A percentile compares a stretch with the other conserved stretches of the same genome.
Conservation (phyloP, 345 rosid genomes). For the Hibiscus syriacus region DNA sequence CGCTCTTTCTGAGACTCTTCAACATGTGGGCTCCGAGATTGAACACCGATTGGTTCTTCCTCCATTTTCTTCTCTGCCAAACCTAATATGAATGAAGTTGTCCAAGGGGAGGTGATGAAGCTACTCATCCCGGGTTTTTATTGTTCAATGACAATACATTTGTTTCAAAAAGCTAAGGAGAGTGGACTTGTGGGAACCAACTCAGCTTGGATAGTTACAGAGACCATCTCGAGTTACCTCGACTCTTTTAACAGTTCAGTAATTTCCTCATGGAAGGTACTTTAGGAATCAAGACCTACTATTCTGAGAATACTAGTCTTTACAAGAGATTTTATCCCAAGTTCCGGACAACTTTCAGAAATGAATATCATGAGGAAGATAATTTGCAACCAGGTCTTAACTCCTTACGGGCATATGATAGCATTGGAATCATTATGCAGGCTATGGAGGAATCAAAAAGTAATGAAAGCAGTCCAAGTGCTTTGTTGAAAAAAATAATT, state of each 20-base stretch:
- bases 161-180: conserved; percentile 36
- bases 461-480: neutral
- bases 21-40: conserved; percentile 23
- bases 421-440: conserved; percentile 17
- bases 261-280: conserved; percentile 38
- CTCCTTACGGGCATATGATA: conserved; percentile 36
- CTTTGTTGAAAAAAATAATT: conserved; percentile 15
- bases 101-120: conserved; percentile 21
- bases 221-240: conserved; percentile 21
- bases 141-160: conserved; percentile 28
- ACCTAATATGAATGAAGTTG: conserved; percentile 8
- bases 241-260: conserved; percentile 32
- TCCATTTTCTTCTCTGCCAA: conserved; percentile 19
- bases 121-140: conserved; percentile 29
- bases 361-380: conserved; percentile 21
- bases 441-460: conserved; percentile 7
- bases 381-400: conserved; percentile 26
- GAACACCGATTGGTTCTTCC: conserved; percentile 35
- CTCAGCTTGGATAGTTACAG: conserved; percentile 40
- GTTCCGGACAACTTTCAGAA: conserved; percentile 17
- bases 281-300: conserved; percentile 32
- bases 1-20: conserved; percentile 23
- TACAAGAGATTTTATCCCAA: conserved; percentile 18
- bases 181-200: conserved; percentile 31
- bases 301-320: conserved; percentile 5